Base-by-base conservation (phyloP, 2,329 filamentous ascomycete genomes). In the Hypomyces perniciosus region DNA sequence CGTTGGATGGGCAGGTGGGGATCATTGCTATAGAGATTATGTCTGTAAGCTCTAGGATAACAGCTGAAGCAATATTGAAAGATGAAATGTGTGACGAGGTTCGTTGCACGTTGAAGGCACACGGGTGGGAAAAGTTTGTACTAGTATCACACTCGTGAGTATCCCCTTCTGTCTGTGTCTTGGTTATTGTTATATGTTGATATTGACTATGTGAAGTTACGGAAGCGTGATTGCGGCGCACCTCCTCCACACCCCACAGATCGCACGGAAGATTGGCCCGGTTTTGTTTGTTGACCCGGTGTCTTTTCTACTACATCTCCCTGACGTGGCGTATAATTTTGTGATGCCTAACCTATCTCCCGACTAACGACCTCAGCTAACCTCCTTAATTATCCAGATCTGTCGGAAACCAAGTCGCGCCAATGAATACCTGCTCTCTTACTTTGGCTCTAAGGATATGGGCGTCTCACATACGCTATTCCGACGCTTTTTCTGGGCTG, bases 261-360 rank as follows among this genome's bases (percentile, higher is more conserved):
- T 60, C 4, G 54, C 54, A 5, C 35, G 42, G 2, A 54, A 50
- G 5, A 75, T 84, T 38, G 72, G 73, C 1, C 69, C 76, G 0
- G 64, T 77, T 2, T 59, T 85, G 0, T 69, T 84, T 27, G 71
- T 84, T 31, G 81, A 84, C 59, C 82, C 81, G 0, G 78, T 85
- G 1, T 77, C 77, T 0, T 74, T 84, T 43, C 64, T 83, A 1
- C 67, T 85, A 3, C 80, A 85, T 60, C 72, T 83, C 7, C 80
- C 81, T 4, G 76, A 83, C 55, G 79, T 85, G 7, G 79, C 80
- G 2, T 84, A 80, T 62, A 85, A 84, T 57, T 85, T 85, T 61
- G 61, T 64, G 52, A 49, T 30, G n/a, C 40, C 40, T 50, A 39
- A 30, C 40, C 47, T 46, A 33, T 29, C 46, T 48, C n/a, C 13